These are phyloP conservation scores for Candida pseudoglaebosa DNA, from an alignment of 805 yeast species.

Conservation along the genomic window DNA sequence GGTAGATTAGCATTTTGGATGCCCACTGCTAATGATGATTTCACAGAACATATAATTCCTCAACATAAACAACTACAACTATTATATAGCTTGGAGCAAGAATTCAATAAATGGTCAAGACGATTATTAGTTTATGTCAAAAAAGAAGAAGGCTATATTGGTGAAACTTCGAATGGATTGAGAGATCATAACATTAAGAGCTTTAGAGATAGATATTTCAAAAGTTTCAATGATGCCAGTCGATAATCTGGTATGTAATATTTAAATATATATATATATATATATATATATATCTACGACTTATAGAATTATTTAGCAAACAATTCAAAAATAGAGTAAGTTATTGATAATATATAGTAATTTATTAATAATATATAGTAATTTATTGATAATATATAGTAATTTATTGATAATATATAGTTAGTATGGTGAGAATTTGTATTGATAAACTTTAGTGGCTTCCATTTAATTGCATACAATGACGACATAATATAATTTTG, in stretches of 20 bases:
- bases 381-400: no score
- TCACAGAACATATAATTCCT: slow-evolving; percentile 66
- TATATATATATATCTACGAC: no score
- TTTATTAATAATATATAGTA: no score
- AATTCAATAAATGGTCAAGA: slow-evolving; percentile 91
- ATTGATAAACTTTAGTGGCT: no score
- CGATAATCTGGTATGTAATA: slow-evolving; percentile 9
- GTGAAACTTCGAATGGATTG: slow-evolving; percentile 43
- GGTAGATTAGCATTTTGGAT: slow-evolving; percentile 95
- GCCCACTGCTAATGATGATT: slow-evolving; percentile 93
- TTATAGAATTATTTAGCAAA: no score
- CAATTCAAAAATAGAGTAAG: no score
- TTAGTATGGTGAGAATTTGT: no score
- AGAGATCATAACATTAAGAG: slow-evolving; percentile 44
- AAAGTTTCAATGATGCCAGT: slow-evolving; percentile 50
- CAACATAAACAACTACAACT: slow-evolving; percentile 71
- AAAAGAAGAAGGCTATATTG: slow-evolving; percentile 46
- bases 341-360: no score
- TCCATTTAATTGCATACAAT: neutral
- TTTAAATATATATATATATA: no score
- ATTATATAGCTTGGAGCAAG: slow-evolving; percentile 74
- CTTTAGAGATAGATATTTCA: slow-evolving; percentile 75
- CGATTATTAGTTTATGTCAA: slow-evolving; percentile 77
- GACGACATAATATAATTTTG: no score
- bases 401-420: no score